These are phyloP conservation scores for Hyphopichia fennica DNA, from an alignment of 1,139 yeast genomes.

Conservation along the genomic window DNA sequence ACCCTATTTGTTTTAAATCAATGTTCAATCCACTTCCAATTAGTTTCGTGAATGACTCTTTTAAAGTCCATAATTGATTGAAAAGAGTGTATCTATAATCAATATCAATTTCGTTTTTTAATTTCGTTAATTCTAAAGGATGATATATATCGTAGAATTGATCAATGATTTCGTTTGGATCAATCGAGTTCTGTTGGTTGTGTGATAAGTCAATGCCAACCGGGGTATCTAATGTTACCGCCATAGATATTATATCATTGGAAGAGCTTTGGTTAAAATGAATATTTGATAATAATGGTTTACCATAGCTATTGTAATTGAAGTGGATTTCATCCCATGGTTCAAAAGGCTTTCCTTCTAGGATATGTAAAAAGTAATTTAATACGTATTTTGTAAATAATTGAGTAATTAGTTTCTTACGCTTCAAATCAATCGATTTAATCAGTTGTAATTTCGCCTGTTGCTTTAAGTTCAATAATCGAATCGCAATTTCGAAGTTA, in stretches of 20 bases:
- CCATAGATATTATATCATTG: conserved; percentile 46
- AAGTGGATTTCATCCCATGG: conserved; percentile 22
- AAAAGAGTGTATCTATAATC: conserved; percentile 28
- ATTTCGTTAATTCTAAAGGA: conserved; percentile 31
- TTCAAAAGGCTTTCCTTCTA: conserved; percentile 5
- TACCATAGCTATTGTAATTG: conserved; percentile 33
- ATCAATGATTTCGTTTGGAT: conserved; percentile 31
- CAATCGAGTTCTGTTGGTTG: conserved; percentile 39
- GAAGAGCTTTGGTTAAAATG: conserved; percentile 60
- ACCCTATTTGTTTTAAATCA: conserved; percentile 37
- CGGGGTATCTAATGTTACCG: conserved; percentile 26
- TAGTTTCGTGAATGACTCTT: conserved; percentile 67
- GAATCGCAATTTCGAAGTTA: conserved; percentile 31
- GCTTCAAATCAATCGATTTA: conserved; percentile 16
- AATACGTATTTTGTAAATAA: conserved; percentile 27
- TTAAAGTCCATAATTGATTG: conserved; percentile 69
- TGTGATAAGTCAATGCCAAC: conserved; percentile 69
- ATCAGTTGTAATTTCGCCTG: conserved; percentile 34
- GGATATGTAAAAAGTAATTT: conserved; percentile 15
- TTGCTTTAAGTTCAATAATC: conserved; percentile 34
- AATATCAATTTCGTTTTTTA: conserved; percentile 18
- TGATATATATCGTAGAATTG: conserved; percentile 55
- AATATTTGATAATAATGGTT: conserved; percentile 28
- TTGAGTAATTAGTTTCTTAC: conserved; percentile 19
- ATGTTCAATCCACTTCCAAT: conserved; percentile 62